These are phyloP conservation scores for Mycocalia duriaeana DNA, from an alignment of 1,284 basidiomycete genomes.

Conservation along the genomic window DNA sequence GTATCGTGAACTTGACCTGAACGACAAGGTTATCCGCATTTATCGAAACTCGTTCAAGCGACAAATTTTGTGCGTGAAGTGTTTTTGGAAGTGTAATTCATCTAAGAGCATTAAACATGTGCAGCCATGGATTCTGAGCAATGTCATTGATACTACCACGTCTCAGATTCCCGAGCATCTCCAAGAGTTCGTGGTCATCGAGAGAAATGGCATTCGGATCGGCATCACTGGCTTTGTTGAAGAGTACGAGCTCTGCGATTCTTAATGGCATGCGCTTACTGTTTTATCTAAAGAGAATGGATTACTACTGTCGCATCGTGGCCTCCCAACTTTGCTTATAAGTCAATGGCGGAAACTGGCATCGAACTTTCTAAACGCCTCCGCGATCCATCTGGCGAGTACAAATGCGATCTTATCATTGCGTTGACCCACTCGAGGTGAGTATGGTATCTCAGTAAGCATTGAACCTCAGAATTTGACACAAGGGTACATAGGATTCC, in stretches of 20 bases:
- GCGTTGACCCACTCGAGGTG: slow-evolving; percentile 79
- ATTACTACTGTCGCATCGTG: slow-evolving; percentile 82
- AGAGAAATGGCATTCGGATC: slow-evolving; percentile 64
- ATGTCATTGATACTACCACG: slow-evolving; percentile 65
- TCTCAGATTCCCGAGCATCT: slow-evolving; percentile 53
- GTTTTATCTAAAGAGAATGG: slow-evolving; percentile 74
- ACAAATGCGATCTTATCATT: slow-evolving; percentile 75
- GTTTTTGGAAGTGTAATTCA: slow-evolving; percentile 7
- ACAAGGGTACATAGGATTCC: slow-evolving; percentile 53
- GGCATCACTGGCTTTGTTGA: slow-evolving; percentile 84
- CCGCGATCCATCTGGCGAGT: slow-evolving; percentile 64
- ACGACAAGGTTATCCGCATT: slow-evolving; percentile 69
- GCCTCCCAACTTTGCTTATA: slow-evolving; percentile 69
- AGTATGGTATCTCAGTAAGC: slow-evolving; percentile 11
- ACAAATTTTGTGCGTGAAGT: slow-evolving; percentile 57
- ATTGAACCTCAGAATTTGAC: too few relatives aligned
- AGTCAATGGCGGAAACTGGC: slow-evolving; percentile 63
- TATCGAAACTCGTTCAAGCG: slow-evolving; percentile 66
- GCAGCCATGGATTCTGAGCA: slow-evolving; percentile 74
- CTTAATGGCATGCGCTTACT: too few relatives aligned
- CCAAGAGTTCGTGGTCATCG: slow-evolving; percentile 56
- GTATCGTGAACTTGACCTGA: background rate
- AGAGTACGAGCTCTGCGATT: too few relatives aligned
- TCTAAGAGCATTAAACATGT: background rate
- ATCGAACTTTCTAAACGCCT: slow-evolving; percentile 64